Conservation (phyloP, 148 eudicot genomes). For the Camellia japonica region DNA sequence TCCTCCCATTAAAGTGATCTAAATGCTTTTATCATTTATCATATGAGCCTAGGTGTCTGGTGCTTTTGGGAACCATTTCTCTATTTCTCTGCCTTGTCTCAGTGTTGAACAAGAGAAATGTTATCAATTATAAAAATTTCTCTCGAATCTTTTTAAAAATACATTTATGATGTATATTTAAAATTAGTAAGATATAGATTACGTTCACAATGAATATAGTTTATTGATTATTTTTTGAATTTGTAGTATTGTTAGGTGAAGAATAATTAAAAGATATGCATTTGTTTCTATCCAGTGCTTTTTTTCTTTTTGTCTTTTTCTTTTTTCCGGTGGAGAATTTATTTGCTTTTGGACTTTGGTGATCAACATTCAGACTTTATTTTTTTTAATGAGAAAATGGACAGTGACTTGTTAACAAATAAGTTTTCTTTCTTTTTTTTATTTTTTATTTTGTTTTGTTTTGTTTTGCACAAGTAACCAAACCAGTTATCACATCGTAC, state of each 20-base stretch:
- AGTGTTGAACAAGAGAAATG: too few species aligned
- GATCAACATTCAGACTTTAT: too few species aligned
- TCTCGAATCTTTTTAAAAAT: neutral
- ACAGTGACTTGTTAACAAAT: neutral
- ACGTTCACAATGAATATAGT: neutral
- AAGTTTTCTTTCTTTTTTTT: neutral
- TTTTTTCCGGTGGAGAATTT: neutral
- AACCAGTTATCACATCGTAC: neutral
- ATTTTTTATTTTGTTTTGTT: too few species aligned
- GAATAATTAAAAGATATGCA: too few species aligned
- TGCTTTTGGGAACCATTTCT: too few species aligned
- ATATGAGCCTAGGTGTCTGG: too few species aligned
- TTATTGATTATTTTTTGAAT: neutral
- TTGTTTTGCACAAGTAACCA: too few species aligned
- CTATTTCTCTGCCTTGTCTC: neutral
- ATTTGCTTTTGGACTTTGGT: neutral
- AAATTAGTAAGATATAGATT: neutral
- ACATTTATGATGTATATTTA: too few species aligned
- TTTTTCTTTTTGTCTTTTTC: neutral
- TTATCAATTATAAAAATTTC: too few species aligned
- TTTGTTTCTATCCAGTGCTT: neutral
- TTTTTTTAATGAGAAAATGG: too few species aligned
- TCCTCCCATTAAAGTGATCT: neutral
- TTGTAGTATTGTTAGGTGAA: too few species aligned
- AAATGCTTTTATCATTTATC: neutral